These are phyloP conservation scores for Leptoxyphium fumago DNA, from an alignment of 2,329 filamentous ascomycete species.

Conservation along the genomic window DNA sequence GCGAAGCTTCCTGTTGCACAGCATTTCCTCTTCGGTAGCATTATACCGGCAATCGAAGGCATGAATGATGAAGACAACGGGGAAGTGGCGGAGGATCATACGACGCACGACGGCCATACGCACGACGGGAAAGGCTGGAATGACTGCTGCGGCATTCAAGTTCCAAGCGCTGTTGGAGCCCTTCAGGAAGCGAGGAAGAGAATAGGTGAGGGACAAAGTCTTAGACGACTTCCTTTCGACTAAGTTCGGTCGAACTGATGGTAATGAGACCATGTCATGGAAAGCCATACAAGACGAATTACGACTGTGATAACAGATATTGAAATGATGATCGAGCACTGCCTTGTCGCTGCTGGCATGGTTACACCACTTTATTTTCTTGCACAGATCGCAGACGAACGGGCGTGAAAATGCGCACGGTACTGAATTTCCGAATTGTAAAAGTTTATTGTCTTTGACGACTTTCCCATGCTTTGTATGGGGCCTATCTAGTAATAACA, in stretches of 20 bases:
- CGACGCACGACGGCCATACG: slow-evolving; percentile 45
- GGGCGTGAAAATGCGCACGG: too few species aligned
- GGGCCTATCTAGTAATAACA: too few species aligned
- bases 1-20: slow-evolving; percentile 96
- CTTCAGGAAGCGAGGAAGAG: slow-evolving; percentile 76
- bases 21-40: slow-evolving; percentile 83
- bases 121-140: slow-evolving; percentile 61
- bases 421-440: too few species aligned
- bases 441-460: too few species aligned
- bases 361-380: too few species aligned
- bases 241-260: slow-evolving; percentile 23
- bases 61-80: slow-evolving; percentile 55
- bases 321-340: too few species aligned
- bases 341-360: too few species aligned
- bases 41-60: slow-evolving; percentile 64
- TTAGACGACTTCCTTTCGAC: slow-evolving; percentile 72
- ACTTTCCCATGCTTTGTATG: too few species aligned
- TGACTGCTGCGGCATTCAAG: slow-evolving; percentile 95
- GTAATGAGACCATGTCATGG: too few species aligned
- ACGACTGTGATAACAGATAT: too few species aligned
- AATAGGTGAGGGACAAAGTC: slow-evolving; percentile 38
- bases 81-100: slow-evolving; percentile 48
- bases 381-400: too few species aligned
- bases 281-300: too few species aligned
- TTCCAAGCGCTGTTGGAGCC: slow-evolving; percentile 84